Conservation (phyloP, 805 yeast species). For the Suhomyces pyralidae region DNA sequence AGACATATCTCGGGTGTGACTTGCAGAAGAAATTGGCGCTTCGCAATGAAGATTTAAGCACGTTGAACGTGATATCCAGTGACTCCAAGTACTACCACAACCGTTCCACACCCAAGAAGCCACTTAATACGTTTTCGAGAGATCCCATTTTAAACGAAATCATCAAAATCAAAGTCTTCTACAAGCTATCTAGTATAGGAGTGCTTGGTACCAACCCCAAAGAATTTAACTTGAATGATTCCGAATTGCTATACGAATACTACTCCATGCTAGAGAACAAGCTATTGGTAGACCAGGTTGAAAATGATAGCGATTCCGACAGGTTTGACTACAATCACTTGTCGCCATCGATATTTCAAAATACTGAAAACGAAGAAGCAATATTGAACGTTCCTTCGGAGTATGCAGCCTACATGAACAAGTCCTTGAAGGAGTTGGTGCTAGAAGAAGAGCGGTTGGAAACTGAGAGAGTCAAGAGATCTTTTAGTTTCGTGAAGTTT, state of each 20-base stretch:
- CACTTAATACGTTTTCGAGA: conserved; percentile 20
- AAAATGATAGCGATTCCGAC: background rate
- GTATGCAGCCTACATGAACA: conserved; percentile 18
- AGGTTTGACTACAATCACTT: background rate
- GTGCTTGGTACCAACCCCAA: conserved; percentile 33
- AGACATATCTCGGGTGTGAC: conserved; percentile 34
- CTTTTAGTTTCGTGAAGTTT: conserved; percentile 26
- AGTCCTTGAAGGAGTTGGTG: conserved; percentile 25
- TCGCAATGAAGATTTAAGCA: conserved; percentile 23
- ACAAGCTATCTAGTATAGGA: conserved; percentile 35
- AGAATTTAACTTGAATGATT: conserved; percentile 9
- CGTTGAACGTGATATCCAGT: conserved; percentile 24
- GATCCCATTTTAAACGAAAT: conserved; percentile 31
- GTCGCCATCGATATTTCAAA: conserved; percentile 1
- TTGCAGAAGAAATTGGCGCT: conserved; percentile 23
- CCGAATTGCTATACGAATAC: background rate
- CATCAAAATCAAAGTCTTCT: conserved; percentile 30
- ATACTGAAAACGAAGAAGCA: conserved; percentile 11
- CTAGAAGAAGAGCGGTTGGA: conserved; percentile 16
- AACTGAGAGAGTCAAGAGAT: conserved; percentile 21
- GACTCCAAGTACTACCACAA: conserved; percentile 23
- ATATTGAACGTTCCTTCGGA: conserved; percentile 14
- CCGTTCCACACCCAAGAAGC: conserved; percentile 9
- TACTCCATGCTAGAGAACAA: conserved; percentile 2
- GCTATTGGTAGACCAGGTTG: background rate